Evolutionary conservation across 345 rosid genomes (phyloP).

Genomic region (Eucalyptus regnans): DNA sequence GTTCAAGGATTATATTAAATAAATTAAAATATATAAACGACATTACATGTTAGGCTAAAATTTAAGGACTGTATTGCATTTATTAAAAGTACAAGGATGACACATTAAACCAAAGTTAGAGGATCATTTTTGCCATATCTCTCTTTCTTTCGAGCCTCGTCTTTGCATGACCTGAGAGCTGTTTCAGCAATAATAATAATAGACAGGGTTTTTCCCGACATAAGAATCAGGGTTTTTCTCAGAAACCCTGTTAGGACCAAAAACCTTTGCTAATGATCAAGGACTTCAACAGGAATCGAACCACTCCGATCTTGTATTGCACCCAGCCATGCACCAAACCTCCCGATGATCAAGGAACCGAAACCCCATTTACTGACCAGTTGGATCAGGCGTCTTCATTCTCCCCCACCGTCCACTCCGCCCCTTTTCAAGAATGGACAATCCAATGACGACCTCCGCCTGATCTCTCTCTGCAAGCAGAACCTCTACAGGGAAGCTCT

Average conservation of each 20-base stretch:
- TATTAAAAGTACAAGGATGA: accelerated
- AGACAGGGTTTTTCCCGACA: background rate
- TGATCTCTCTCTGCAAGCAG: conserved; percentile 25
- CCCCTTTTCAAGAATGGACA: conserved; percentile 1
- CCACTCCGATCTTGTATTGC: background rate
- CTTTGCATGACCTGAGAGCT: background rate
- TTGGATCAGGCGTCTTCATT: background rate
- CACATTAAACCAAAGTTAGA: accelerated
- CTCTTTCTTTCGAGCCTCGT: background rate
- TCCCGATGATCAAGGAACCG: background rate
- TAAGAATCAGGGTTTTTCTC: background rate
- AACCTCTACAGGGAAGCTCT: conserved; percentile 29
- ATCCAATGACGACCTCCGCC: conserved; percentile 17
- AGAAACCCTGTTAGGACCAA: background rate
- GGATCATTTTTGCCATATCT: no score
- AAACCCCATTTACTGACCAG: background rate
- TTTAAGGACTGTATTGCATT: accelerated
- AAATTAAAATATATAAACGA: no score
- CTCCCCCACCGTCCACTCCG: background rate
- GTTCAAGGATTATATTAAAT: no score
- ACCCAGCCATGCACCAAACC: background rate
- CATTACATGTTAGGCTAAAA: no score
- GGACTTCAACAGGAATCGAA: background rate
- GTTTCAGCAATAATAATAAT: background rate
- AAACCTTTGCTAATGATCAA: background rate